A percentile compares a stretch with the other conserved stretches of the same genome.
These are phyloP conservation scores for Inga oerstediana DNA, from an alignment of 306 rosid species.

Conservation along the genomic window DNA sequence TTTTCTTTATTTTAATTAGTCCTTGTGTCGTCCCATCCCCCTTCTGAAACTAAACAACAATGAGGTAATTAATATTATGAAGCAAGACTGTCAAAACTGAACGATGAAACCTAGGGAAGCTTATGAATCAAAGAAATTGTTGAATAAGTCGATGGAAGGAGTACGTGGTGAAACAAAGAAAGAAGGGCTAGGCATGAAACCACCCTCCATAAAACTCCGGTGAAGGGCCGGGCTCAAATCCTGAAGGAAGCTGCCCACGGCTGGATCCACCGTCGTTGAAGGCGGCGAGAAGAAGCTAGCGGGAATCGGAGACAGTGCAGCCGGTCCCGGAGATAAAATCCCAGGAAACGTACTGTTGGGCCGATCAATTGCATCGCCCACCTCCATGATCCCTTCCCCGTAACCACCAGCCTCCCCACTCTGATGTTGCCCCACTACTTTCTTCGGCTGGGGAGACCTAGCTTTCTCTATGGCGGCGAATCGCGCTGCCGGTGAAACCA, in stretches of 20 bases:
- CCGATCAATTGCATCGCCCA: slow-evolving; percentile 13
- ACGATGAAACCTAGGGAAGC: background rate
- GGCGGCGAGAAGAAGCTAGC: slow-evolving; percentile 50
- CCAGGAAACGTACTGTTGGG: slow-evolving; percentile 37
- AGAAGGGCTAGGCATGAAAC: slow-evolving; percentile 59
- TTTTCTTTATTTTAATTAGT: slow-evolving; percentile 28
- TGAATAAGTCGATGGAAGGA: slow-evolving; percentile 61
- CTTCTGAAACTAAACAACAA: background rate
- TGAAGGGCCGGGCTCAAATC: slow-evolving; percentile 58
- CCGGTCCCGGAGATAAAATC: slow-evolving; percentile 60
- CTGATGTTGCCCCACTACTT: background rate
- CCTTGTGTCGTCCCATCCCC: background rate
- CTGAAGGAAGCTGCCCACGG: slow-evolving; percentile 46
- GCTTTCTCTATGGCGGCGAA: slow-evolving; percentile 46
- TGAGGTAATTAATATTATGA: background rate
- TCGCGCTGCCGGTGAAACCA: slow-evolving; percentile 39
- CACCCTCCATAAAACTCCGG: slow-evolving; percentile 53
- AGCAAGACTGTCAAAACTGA: background rate
- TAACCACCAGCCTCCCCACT: background rate
- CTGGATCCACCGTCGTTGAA: slow-evolving; percentile 35
- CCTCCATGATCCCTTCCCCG: slow-evolving; percentile 20
- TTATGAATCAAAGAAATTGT: slow-evolving; percentile 46
- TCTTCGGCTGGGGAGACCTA: slow-evolving; percentile 21
- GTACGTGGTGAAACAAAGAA: slow-evolving; percentile 43
- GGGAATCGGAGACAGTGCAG: slow-evolving; percentile 48